These are phyloP conservation scores for Dillenia suffruticosa DNA, from an alignment of 164 flowering plant species.

Conservation along the genomic window DNA sequence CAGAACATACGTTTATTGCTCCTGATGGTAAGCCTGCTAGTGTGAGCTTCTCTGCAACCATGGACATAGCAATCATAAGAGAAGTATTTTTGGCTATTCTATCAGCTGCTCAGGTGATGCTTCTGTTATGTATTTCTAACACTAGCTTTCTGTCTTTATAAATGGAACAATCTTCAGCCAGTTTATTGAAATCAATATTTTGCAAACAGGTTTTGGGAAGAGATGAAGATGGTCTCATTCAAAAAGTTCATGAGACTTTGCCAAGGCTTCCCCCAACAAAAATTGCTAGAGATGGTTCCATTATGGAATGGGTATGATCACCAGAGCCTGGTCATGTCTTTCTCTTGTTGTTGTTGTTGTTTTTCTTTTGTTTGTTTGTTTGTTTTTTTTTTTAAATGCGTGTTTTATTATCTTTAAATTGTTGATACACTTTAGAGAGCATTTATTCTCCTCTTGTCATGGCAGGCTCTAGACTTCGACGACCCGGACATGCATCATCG, in stretches of 20 bases:
- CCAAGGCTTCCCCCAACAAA: slow-evolving; percentile 55
- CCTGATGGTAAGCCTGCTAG: slow-evolving; percentile 86
- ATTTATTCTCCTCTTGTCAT: neutral
- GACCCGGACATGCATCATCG: slow-evolving; percentile 86
- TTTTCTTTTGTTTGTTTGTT: too few relatives aligned
- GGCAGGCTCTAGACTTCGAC: slow-evolving; percentile 80
- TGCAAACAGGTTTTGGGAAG: slow-evolving; percentile 61
- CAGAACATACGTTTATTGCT: slow-evolving; percentile 82
- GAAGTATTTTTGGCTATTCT: slow-evolving; percentile 65
- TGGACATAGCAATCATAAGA: slow-evolving; percentile 87
- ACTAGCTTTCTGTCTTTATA: neutral
- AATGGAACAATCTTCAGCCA: neutral
- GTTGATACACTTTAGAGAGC: neutral
- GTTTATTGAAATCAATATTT: slow-evolving; percentile 1
- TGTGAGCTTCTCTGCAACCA: slow-evolving; percentile 91
- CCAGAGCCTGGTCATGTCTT: slow-evolving; percentile 1
- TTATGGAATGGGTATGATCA: slow-evolving; percentile 88
- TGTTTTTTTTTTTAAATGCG: neutral
- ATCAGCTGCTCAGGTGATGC: slow-evolving; percentile 80
- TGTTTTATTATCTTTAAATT: neutral
- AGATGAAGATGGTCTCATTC: slow-evolving; percentile 44
- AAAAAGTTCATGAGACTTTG: slow-evolving; percentile 51
- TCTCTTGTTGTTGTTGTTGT: neutral
- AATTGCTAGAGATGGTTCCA: slow-evolving; percentile 82
- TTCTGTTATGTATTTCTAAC: neutral